Percentiles rank a stretch among this genome's conserved stretches.
These are phyloP conservation scores for Ogataea kodamae DNA, from an alignment of 805 yeast genomes.

Conservation along the genomic window DNA sequence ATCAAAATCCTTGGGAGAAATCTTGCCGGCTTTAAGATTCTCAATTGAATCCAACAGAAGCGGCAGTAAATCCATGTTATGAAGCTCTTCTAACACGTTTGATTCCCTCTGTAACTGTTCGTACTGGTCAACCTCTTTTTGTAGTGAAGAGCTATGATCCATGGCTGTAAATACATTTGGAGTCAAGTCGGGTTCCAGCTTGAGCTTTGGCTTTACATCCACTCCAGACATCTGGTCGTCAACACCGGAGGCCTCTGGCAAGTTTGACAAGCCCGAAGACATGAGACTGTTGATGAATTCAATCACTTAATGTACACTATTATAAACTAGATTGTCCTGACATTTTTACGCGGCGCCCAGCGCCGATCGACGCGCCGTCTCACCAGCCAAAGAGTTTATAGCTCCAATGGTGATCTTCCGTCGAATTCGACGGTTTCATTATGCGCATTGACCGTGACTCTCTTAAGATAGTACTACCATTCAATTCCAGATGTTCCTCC, in stretches of 20 bases:
- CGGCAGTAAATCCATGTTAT: slow-evolving; percentile 37
- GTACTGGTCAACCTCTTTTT: slow-evolving; percentile 16
- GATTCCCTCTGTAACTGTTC: slow-evolving; percentile 22
- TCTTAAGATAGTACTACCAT: slow-evolving; percentile 10
- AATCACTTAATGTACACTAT: slow-evolving; percentile 2
- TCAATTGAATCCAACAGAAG: slow-evolving; percentile 39
- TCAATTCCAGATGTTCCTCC: slow-evolving; percentile 9
- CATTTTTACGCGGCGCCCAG: slow-evolving; percentile 6
- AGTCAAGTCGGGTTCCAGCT: slow-evolving; percentile 6
- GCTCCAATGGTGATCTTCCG: slow-evolving; percentile 11
- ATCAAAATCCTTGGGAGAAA: slow-evolving; percentile 42
- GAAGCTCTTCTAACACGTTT: slow-evolving; percentile 30
- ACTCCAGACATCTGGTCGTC: slow-evolving; percentile 11
- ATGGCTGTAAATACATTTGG: slow-evolving; percentile 9
- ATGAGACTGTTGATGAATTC: slow-evolving; percentile 1
- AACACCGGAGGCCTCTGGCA: slow-evolving; percentile 10
- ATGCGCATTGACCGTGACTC: slow-evolving; percentile 11
- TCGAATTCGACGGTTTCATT: slow-evolving; percentile 1
- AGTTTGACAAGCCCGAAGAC: slow-evolving; percentile 5
- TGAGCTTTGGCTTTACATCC: slow-evolving; percentile 5
- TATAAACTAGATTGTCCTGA: too few species aligned
- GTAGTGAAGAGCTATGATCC: slow-evolving; percentile 11
- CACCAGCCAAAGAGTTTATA: slow-evolving; percentile 16
- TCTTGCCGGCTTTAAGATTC: slow-evolving; percentile 36
- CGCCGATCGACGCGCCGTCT: slow-evolving; percentile 10